Conservation (phyloP, 257 asterid species). For the Fraxinus quadrangulata region DNA sequence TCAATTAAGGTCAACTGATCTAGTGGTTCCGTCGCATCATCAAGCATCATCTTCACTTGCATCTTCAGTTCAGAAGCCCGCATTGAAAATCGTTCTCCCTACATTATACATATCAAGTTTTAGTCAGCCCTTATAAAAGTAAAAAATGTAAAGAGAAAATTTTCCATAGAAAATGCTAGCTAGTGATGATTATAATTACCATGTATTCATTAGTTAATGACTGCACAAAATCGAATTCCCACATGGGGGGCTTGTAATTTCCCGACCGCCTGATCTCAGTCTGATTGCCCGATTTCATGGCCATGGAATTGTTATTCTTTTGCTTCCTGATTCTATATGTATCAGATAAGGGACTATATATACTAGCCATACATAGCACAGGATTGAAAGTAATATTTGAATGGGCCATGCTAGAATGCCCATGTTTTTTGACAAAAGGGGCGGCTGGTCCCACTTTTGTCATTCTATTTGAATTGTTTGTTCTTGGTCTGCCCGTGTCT, state of each 20-base stretch:
- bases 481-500: no score
- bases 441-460: no score
- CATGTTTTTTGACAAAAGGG: no score
- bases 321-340: neutral
- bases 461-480: no score
- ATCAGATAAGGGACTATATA: neutral
- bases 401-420: no score
- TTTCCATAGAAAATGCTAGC: neutral
- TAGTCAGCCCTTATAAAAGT: neutral
- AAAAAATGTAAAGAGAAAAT: no score
- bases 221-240: slow-evolving; percentile 43
- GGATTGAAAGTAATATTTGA: no score
- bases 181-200: slow-evolving; percentile 24
- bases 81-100: neutral
- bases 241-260: slow-evolving; percentile 45
- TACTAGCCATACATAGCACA: no score
- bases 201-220: slow-evolving; percentile 34
- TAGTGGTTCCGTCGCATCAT: neutral
- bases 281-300: neutral
- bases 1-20: slow-evolving; percentile 20
- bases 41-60: slow-evolving; percentile 16
- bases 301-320: neutral
- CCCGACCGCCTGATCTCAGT: slow-evolving; percentile 37
- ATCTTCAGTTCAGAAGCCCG: slow-evolving; percentile 5
- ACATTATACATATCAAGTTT: neutral